Evolutionary conservation across 2,329 filamentous ascomycete genomes (phyloP), one percentile per base, ranked within the genome.

Genomic region (Xylariaceae sp.): DNA sequence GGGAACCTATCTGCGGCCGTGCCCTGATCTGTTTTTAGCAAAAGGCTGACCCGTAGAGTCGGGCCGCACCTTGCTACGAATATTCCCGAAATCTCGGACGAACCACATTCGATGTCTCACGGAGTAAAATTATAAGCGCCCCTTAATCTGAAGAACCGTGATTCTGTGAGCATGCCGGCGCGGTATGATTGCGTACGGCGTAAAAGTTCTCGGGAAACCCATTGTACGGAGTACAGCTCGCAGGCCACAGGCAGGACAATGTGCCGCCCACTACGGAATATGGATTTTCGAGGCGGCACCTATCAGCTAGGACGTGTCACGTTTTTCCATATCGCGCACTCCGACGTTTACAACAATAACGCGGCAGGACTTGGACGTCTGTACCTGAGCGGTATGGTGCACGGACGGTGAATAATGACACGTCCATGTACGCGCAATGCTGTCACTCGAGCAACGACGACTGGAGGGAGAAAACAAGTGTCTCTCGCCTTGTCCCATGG

Each of bases 31-130:
- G 47, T 15, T 37, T 42, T 15, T 35, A 51, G 5, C 15, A 48
- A n/a, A n/a, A 23, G 23, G 30, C 30, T 45, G 51, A 52, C 49
- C 18, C n/a, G 37, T 47, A 51, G 18, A 62, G 54, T 62, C 55
- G 53, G 60, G 30, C 52, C 58, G 54, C 35, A 51, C 17, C 13
- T n/a, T 45, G 13, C 42, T n/a, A 51, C 35, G 15, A 17, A 52
- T 51, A 23, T 11, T 9, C 47, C 17, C 17, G 7, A 9, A 49
- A 30, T 4, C 5, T 13, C 5, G 42, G 13, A 30, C 23, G 23
- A 30, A 30, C 23, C 23, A 30, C 23, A 30, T 30, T 30, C 23
- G 23, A 30, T 30, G 23, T 30, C 23, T 30, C 5, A 30, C 23
- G 23, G 23, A 30, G 23, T 30, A 30, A 30, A 30, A 30, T 30